Evolutionary conservation across 2,329 filamentous ascomycete species (phyloP).

Genomic region (Stagonosporopsis rhizophila): DNA sequence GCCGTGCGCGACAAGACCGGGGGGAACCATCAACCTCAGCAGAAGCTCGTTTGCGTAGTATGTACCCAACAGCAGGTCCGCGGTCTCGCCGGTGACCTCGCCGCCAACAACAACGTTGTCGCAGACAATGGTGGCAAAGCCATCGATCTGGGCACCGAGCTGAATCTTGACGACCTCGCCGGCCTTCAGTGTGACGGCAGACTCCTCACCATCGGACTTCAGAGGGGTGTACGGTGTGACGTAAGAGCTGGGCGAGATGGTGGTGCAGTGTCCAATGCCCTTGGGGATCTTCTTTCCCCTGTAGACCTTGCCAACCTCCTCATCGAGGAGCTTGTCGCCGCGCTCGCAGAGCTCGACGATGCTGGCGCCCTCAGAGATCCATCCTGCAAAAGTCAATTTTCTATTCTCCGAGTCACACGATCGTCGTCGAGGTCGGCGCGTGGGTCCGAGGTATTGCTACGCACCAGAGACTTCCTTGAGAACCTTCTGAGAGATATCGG

Average conservation of each 20-base stretch:
- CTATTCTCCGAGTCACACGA: slow-evolving; percentile 19
- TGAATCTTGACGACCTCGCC: slow-evolving; percentile 96
- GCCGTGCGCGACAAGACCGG: slow-evolving; percentile 81
- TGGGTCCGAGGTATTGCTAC: slow-evolving; percentile 21
- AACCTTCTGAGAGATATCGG: slow-evolving; percentile 93
- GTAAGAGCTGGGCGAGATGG: slow-evolving; percentile 90
- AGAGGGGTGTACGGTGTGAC: slow-evolving; percentile 97
- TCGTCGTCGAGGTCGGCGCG: slow-evolving; percentile 11
- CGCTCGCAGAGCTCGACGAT: slow-evolving; percentile 93
- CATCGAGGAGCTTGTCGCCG: slow-evolving; percentile 92
- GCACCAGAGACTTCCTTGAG: slow-evolving; percentile 79
- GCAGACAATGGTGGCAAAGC: slow-evolving; percentile 95
- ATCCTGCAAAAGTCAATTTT: slow-evolving; percentile 56
- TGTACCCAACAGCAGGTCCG: slow-evolving; percentile 88
- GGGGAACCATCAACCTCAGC: slow-evolving; percentile 86
- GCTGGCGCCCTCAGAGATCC: slow-evolving; percentile 84
- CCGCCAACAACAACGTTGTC: slow-evolving; percentile 82
- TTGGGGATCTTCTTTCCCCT: slow-evolving; percentile 97
- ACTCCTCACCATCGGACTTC: slow-evolving; percentile 84
- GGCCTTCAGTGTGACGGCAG: slow-evolving; percentile 77
- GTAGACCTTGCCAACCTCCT: slow-evolving; percentile 95
- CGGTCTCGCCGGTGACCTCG: slow-evolving; percentile 75
- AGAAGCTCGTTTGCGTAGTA: slow-evolving; percentile 96
- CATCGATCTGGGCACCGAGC: slow-evolving; percentile 98
- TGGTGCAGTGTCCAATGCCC: slow-evolving; percentile 93